A percentile compares a stretch with the other conserved stretches of the same genome.
These are phyloP conservation scores for Przewalskia tangutica DNA, from an alignment of 257 asterid genomes.

Conservation along the genomic window DNA sequence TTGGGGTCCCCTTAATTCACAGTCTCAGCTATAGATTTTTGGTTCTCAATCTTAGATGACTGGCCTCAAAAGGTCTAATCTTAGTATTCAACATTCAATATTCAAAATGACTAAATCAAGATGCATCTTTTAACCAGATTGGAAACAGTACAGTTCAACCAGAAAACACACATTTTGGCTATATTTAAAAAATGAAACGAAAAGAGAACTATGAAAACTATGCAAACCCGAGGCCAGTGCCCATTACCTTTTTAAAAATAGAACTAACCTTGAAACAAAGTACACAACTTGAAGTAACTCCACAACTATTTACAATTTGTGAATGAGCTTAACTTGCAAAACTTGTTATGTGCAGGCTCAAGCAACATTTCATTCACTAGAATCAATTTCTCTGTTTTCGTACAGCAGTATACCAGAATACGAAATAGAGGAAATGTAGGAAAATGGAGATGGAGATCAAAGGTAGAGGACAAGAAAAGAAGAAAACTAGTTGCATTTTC, in stretches of 20 bases:
- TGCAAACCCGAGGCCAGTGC: background rate
- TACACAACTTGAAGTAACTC: background rate
- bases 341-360: background rate
- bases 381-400: slow-evolving; percentile 4
- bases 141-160: no score
- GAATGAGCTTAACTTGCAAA: background rate
- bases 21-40: no score
- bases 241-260: background rate
- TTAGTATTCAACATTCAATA: background rate
- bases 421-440: background rate
- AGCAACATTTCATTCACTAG: slow-evolving; percentile 7
- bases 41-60: no score
- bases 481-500: background rate
- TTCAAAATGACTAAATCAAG: background rate
- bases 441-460: background rate
- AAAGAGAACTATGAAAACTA: no score
- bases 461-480: background rate
- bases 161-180: background rate
- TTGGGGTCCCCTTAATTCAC: background rate
- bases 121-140: no score
- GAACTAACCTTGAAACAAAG: background rate
- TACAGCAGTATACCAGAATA: background rate
- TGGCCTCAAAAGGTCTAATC: no score
- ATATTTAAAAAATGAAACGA: no score
- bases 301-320: background rate